Evolutionary conservation across 805 yeast genomes (phyloP).

Genomic region (Wickerhamomyces kurtzmanii): DNA sequence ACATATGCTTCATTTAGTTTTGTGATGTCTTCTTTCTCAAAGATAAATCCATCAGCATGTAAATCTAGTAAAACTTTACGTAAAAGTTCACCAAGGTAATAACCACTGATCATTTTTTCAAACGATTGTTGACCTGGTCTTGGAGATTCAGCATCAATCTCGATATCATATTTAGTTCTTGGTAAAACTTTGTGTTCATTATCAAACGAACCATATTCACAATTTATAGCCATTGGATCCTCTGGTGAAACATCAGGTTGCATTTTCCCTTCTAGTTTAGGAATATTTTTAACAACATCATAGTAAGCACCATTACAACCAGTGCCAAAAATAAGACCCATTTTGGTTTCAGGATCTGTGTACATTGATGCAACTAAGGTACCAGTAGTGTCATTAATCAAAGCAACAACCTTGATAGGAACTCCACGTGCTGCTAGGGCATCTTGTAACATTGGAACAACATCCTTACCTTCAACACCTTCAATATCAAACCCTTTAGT

Average conservation of each 20-base stretch:
- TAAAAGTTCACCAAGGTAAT: constrained; percentile 87
- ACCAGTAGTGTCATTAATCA: constrained; percentile 96
- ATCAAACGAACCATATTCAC: constrained; percentile 98
- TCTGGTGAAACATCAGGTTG: constrained; percentile 52
- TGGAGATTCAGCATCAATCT: constrained; percentile 79
- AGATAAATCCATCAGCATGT: constrained; percentile 52
- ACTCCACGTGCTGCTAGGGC: constrained; percentile 55
- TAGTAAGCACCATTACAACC: constrained; percentile 97
- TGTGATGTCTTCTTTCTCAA: constrained; percentile 58
- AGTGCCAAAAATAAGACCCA: constrained; percentile 96
- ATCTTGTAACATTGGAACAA: constrained; percentile 80
- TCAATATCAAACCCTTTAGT: constrained; percentile 94
- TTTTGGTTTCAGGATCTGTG: constrained; percentile 77
- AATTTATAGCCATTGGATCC: constrained; percentile 89
- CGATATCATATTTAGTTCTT: constrained; percentile 78
- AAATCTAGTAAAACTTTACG: constrained; percentile 75
- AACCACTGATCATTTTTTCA: constrained; percentile 97
- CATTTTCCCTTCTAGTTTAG: constrained; percentile 68
- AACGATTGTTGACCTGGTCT: constrained; percentile 94
- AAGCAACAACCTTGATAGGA: constrained; percentile 82
- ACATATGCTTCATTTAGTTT: constrained; percentile 54
- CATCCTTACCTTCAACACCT: constrained; percentile 90
- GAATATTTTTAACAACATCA: constrained; percentile 63
- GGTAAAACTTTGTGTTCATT: constrained; percentile 80
- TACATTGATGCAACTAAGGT: constrained; percentile 93